Evolutionary conservation across 139 green algal genomes (phyloP), one percentile per base, ranked within the genome.

Genomic region (Picochlorum sp.): DNA sequence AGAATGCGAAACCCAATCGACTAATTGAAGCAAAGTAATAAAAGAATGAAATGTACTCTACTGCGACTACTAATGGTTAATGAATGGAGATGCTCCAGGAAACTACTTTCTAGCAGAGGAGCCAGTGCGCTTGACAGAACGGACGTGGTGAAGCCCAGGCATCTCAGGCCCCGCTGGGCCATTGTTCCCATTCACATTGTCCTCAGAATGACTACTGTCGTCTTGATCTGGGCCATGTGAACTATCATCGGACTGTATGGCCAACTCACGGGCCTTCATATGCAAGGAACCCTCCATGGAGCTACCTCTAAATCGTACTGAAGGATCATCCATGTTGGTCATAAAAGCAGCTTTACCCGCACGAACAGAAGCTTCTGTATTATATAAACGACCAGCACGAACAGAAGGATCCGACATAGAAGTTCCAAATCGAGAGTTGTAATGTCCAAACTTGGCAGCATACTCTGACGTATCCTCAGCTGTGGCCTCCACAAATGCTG

Each of bases 391-490:
- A n/a, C 47, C 59, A 39, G 61, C 61, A 24, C 61, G 50, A 8
- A 62, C 51, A 5, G 51, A 55, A 43, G 51, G n/a, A 26, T 69
- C 55, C 9, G 52, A 8, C 9, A 43, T 9, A 22, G 9, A 47
- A 10, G 18, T 13, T 18, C 47, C 28, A 33, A 32, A 10, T 29
- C 30, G 7, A 32, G n/a, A 33, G 44, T 24, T 72, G 51, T 75
- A 75, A 45, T 75, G 62, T 49, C 67, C 67, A 50, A 75, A 75
- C 35, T 58, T 62, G 20, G 40, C 33, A 18, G 30, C 67, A 31
- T 61, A 75, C 24, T 73, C 62, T 10, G 50, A 39, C 1, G 33
- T 37, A 16, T 39, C 43, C 25, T 65, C 24, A 7, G 53, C 62
- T 16, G 53, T 41, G 3, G 55, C 36, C 2, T 30, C 31, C 9